Conservation (phyloP, 345 rosid genomes). For the Capsella bursapastoris region DNA sequence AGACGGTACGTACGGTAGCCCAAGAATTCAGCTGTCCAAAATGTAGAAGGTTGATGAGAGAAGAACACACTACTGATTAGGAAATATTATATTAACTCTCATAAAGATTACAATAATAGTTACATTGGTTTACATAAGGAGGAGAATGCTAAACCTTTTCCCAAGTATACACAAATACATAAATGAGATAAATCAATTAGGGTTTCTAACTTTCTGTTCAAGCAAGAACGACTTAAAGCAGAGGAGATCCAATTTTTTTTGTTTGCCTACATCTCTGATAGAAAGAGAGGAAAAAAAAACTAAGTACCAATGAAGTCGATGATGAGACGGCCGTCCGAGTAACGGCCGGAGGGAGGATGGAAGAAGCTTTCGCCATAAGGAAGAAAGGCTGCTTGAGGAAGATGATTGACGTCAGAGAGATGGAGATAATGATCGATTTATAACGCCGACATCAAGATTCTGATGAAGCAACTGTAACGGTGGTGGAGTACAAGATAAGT, state of each 20-base stretch:
- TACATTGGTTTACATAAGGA: too few species aligned
- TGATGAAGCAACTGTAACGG: not conserved
- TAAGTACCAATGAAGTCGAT: slow-evolving; percentile 56
- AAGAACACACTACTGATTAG: too few species aligned
- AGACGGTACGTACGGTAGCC: slow-evolving; percentile 50
- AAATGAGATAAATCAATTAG: not conserved
- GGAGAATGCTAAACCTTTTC: too few species aligned
- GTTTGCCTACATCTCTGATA: not conserved
- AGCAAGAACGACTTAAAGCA: slow-evolving; percentile 9
- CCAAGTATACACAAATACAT: too few species aligned
- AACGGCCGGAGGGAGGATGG: slow-evolving; percentile 51
- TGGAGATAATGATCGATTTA: slow-evolving; percentile 42
- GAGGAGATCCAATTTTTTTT: not conserved
- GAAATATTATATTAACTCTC: too few species aligned
- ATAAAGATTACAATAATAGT: too few species aligned
- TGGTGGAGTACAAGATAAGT: slow-evolving; percentile 9
- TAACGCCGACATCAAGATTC: slow-evolving; percentile 2
- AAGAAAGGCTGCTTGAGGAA: slow-evolving; percentile 36
- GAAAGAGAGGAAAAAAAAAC: not conserved
- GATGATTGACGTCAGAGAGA: slow-evolving; percentile 19
- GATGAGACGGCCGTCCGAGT: slow-evolving; percentile 58
- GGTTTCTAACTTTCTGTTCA: slow-evolving; percentile 3
- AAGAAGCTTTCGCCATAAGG: slow-evolving; percentile 59
- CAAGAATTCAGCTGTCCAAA: slow-evolving; percentile 47
- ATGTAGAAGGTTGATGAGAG: too few species aligned